Base-by-base conservation (phyloP, 805 yeast species). In the Kazachstania africana region DNA sequence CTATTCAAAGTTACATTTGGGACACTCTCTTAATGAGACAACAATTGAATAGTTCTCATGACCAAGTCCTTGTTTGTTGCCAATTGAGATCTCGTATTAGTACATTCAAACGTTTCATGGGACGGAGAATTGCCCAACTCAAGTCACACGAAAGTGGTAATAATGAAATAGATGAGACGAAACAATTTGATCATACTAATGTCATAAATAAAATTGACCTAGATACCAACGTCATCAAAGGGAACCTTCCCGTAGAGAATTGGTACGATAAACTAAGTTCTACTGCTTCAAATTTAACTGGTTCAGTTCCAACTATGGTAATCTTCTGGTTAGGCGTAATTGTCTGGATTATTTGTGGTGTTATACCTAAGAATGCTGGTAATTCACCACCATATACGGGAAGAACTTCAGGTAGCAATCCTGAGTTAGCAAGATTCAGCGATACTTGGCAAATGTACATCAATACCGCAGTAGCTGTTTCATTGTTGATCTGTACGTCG, bases 21-120 rank as follows among this genome's bases (percentile, higher is more conserved):
- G 63, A 60, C 36, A 59, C 65, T 2, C 38, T 60, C n/a, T 36
- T 60, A 32, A 60, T 56, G 59, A 50, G 65, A 42, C 65, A 60
- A 33, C 65, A 60, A 32, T 39, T 58, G 38, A 38, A 41, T 34
- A 36, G 50, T 34, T 33, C 53, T 14, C 42, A 50, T 44, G 47
- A 47, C 39, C 41, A 51, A 30, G 28, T 39, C 32, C 14, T 46
- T 24, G 32, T 59, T 40, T 32, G 54, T 30, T 46, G 47, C 13
- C 39, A 42, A 12, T 28, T 57, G 4, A 47, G 55, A 27, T 55
- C 62, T 15, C 42, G 62, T 28, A 33, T 47, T 15, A 26, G 32
- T 1, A 42, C 53, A n/a, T 48, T 45, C 28, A 44, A 35, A 35
- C 30, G 39, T 16, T 26, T 52, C 15, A 29, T 44, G 8, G 22